Conservation (phyloP, 768 basidiomycete genomes). For the Hirschioporus abietinus region DNA sequence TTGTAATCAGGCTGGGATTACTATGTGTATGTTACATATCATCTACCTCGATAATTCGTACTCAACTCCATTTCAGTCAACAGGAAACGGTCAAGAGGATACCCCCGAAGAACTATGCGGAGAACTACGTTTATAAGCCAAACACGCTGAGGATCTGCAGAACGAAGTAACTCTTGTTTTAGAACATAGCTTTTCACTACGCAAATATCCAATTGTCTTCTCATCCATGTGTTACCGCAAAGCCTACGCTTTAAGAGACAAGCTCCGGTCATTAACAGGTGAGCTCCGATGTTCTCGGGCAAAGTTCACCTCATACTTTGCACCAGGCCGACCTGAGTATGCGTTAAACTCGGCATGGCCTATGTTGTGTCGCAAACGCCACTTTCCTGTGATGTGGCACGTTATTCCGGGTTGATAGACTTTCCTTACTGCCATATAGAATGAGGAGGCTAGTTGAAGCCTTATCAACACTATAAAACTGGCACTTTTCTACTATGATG, state of each 20-base stretch:
- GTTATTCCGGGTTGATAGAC: neutral
- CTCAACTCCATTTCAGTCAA: slow-evolving; percentile 40
- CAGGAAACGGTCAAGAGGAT: slow-evolving; percentile 55
- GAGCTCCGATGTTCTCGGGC: neutral
- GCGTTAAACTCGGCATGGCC: neutral
- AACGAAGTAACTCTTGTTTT: slow-evolving; percentile 69
- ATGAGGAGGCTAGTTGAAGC: neutral
- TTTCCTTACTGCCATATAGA: too few relatives aligned
- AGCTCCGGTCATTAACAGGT: neutral
- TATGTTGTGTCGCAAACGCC: neutral
- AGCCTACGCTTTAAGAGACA: neutral
- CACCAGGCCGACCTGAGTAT: neutral
- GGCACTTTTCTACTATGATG: neutral
- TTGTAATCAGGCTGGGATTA: slow-evolving; percentile 80
- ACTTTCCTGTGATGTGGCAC: neutral
- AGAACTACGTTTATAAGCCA: slow-evolving; percentile 85
- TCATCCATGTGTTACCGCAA: neutral
- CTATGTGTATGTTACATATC: slow-evolving; percentile 59
- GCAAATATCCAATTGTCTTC: neutral
- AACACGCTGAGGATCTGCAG: slow-evolving; percentile 75
- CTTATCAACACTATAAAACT: neutral
- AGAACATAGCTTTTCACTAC: neutral
- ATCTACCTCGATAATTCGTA: slow-evolving; percentile 7
- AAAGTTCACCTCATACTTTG: neutral
- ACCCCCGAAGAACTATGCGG: slow-evolving; percentile 83